Evolutionary conservation across 441 rosid genomes (phyloP).

Genomic region (Aquilaria agallochum): DNA sequence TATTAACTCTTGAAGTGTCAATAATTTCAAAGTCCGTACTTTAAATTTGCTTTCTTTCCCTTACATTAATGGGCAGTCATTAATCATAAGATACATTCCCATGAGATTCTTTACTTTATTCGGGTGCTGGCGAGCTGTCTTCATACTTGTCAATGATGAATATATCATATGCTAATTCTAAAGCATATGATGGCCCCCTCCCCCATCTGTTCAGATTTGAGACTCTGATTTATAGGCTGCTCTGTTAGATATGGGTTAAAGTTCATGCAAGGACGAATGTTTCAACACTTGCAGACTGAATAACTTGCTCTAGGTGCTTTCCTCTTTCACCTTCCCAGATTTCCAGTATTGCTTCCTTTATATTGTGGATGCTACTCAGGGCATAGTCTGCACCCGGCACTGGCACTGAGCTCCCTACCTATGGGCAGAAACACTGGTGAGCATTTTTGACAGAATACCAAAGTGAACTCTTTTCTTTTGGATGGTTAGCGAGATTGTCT

Average conservation of each 20-base stretch:
- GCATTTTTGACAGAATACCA: neutral
- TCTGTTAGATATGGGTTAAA: neutral
- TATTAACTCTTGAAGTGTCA: neutral
- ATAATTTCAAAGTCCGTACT: slow-evolving; percentile 8
- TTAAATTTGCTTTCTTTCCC: neutral
- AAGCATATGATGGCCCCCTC: neutral
- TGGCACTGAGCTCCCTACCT: slow-evolving; percentile 57
- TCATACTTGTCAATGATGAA: slow-evolving; percentile 3
- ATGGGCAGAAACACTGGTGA: slow-evolving; percentile 10
- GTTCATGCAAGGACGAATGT: slow-evolving; percentile 54
- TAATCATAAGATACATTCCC: neutral
- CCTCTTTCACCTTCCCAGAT: slow-evolving; percentile 58
- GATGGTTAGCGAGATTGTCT: neutral
- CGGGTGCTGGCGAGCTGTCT: neutral
- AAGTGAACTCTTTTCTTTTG: too few relatives aligned
- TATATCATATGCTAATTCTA: neutral
- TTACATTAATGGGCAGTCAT: neutral
- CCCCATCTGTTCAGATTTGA: slow-evolving; percentile 2
- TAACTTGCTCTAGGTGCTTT: slow-evolving; percentile 44
- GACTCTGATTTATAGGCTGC: neutral
- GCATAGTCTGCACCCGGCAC: slow-evolving; percentile 70
- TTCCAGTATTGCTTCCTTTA: slow-evolving; percentile 72
- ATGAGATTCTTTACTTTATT: slow-evolving; percentile 1
- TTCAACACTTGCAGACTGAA: slow-evolving; percentile 46
- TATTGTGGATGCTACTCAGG: slow-evolving; percentile 68